Percentiles rank a stretch among this genome's conserved stretches.
These are phyloP conservation scores for Globisporangium yorkense DNA, from an alignment of 352 stramenopile genomes.

Conservation along the genomic window DNA sequence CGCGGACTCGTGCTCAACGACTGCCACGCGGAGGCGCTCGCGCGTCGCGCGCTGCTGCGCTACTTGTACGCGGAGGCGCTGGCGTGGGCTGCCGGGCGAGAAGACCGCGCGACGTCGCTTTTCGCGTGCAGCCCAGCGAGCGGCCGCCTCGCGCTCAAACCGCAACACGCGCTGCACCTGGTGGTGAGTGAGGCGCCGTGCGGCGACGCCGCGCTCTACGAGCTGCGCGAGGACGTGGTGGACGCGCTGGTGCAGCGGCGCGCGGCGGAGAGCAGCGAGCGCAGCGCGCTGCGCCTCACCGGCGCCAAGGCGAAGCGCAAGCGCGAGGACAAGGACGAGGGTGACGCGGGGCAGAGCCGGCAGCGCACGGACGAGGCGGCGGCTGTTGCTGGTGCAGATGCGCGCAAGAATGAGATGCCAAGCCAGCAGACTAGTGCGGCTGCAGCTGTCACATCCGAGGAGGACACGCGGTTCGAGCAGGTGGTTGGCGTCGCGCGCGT, in stretches of 20 bases:
- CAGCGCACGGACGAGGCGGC: too few species aligned
- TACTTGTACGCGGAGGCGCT: slow-evolving; percentile 84
- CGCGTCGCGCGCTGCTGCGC: slow-evolving; percentile 74
- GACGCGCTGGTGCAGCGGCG: slow-evolving; percentile 49
- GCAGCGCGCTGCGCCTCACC: slow-evolving; percentile 51
- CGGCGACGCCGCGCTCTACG: slow-evolving; percentile 92
- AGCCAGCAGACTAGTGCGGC: background rate
- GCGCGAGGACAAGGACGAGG: slow-evolving; percentile 10
- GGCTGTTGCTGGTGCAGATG: background rate
- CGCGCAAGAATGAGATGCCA: background rate
- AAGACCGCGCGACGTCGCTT: slow-evolving; percentile 29
- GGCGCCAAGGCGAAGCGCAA: slow-evolving; percentile 52
- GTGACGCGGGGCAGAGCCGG: too few species aligned
- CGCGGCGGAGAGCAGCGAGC: slow-evolving; percentile 13
- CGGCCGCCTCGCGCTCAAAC: slow-evolving; percentile 40
- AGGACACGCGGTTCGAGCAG: slow-evolving; percentile 64
- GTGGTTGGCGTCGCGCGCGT: slow-evolving; percentile 67
- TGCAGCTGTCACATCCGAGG: background rate
- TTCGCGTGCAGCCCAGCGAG: slow-evolving; percentile 33
- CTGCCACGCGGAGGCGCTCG: slow-evolving; percentile 91
- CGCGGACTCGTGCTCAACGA: slow-evolving; percentile 88
- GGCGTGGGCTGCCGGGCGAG: slow-evolving; percentile 12
- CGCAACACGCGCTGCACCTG: slow-evolving; percentile 75
- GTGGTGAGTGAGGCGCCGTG: slow-evolving; percentile 92
- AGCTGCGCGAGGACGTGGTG: slow-evolving; percentile 65